Percentiles rank a stretch among this genome's conserved stretches.
Evolutionary conservation across 1,139 yeast genomes (phyloP).

Genomic region (Sugiyamaella novakii): DNA sequence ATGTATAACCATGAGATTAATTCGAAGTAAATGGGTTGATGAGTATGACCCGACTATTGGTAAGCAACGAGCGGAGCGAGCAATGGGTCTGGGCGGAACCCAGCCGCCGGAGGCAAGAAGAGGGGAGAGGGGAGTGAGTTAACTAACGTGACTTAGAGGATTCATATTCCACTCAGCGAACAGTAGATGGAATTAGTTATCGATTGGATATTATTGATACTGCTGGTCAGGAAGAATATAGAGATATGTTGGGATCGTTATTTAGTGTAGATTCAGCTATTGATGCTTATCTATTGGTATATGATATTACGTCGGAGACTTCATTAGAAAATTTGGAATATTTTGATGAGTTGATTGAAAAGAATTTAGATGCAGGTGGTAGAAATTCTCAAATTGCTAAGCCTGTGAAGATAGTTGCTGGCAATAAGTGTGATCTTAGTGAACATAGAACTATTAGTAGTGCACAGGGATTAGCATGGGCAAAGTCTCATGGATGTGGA

Average conservation of each 20-base stretch:
- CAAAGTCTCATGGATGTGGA: constrained; percentile 71
- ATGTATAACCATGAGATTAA: constrained; percentile 42
- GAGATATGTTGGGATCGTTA: constrained; percentile 55
- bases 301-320: constrained; percentile 79
- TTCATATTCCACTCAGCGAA: constrained; percentile 41
- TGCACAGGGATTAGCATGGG: constrained; percentile 80
- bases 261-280: constrained; percentile 76
- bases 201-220: constrained; percentile 43
- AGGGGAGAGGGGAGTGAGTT: background rate
- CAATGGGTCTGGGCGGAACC: constrained; percentile 2
- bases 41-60: constrained; percentile 45
- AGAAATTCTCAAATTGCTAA: constrained; percentile 29
- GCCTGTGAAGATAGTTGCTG: constrained; percentile 42
- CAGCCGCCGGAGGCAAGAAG: constrained; percentile 2
- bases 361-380: constrained; percentile 60
- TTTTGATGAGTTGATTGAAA: constrained; percentile 79
- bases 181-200: constrained; percentile 39
- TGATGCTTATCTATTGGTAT: constrained; percentile 84
- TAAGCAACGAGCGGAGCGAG: constrained; percentile 21
- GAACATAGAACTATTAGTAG: constrained; percentile 77
- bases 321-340: constrained; percentile 80
- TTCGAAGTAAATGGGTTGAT: constrained; percentile 43
- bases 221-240: constrained; percentile 46
- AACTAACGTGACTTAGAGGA: constrained; percentile 34
- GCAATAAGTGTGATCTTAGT: constrained; percentile 59